Conservation (phyloP, 805 yeast genomes). For the Candida anglica region DNA sequence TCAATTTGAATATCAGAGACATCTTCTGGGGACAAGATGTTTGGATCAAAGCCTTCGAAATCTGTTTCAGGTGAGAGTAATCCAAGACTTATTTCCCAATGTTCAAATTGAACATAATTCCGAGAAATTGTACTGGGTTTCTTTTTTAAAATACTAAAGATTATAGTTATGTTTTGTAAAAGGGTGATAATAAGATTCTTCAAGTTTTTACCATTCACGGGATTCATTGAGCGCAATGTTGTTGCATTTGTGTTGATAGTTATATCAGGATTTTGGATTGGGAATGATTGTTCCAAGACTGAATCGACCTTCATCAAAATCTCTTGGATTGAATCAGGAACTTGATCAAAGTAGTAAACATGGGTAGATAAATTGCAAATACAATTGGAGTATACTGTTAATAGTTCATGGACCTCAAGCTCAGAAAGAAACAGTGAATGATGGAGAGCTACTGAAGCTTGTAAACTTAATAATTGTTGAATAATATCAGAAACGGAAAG, state of each 20-base stretch:
- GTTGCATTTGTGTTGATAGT: slow-evolving; percentile 6
- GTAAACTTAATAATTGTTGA: slow-evolving; percentile 52
- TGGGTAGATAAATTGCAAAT: slow-evolving; percentile 72
- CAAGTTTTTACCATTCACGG: slow-evolving; percentile 10
- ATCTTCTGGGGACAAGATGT: slow-evolving; percentile 16
- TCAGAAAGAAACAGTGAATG: slow-evolving; percentile 16
- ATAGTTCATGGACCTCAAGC: slow-evolving; percentile 27
- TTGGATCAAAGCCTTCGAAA: slow-evolving; percentile 8
- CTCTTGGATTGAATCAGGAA: slow-evolving; percentile 74
- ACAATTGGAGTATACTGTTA: slow-evolving; percentile 46
- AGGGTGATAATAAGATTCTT: slow-evolving; percentile 21
- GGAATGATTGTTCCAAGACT: slow-evolving; percentile 12
- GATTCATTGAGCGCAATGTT: too few species aligned
- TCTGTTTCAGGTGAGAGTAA: slow-evolving; percentile 19
- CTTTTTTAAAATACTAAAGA: slow-evolving; percentile 26
- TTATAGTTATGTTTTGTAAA: slow-evolving; percentile 26
- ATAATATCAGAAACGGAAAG: slow-evolving; percentile 78
- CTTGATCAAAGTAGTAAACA: slow-evolving; percentile 82
- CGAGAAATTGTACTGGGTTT: slow-evolving; percentile 36
- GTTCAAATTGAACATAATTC: slow-evolving; percentile 38
- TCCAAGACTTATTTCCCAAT: slow-evolving; percentile 41
- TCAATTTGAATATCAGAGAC: slow-evolving; percentile 30
- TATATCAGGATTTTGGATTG: background rate
- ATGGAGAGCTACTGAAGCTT: slow-evolving; percentile 29
- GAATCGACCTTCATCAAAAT: slow-evolving; percentile 45